Conservation (phyloP, 352 stramenopile genomes). For the Nothophytophthora sp. region DNA sequence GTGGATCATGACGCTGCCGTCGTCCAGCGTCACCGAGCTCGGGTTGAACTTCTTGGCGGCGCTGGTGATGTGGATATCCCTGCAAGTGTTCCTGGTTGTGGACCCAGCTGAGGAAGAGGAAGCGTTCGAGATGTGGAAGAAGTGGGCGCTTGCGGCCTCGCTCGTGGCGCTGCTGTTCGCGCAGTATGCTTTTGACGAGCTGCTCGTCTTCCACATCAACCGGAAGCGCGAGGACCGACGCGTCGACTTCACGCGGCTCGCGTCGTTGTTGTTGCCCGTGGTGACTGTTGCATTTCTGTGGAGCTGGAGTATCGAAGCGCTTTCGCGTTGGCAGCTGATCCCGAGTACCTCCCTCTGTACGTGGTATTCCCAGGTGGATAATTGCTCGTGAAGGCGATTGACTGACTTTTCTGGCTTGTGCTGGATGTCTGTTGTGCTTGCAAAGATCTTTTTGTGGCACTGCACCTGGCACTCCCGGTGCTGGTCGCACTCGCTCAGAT, state of each 20-base stretch:
- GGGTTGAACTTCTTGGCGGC: slow-evolving; percentile 25
- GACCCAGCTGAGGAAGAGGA: background rate
- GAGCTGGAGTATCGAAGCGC: slow-evolving; percentile 10
- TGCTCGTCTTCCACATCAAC: slow-evolving; percentile 42
- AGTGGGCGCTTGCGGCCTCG: slow-evolving; percentile 9
- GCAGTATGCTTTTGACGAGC: slow-evolving; percentile 46
- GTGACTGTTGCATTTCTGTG: background rate
- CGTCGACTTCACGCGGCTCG: slow-evolving; percentile 22
- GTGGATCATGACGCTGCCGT: slow-evolving; percentile 35
- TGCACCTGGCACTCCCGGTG: slow-evolving; percentile 35
- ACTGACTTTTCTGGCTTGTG: background rate
- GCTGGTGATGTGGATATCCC: slow-evolving; percentile 13
- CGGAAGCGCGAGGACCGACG: slow-evolving; percentile 19
- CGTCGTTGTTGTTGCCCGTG: background rate
- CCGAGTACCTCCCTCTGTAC: slow-evolving; percentile 33
- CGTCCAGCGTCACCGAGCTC: slow-evolving; percentile 13
- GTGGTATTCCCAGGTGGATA: slow-evolving; percentile 1
- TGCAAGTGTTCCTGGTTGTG: slow-evolving; percentile 20
- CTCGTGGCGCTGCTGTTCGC: slow-evolving; percentile 37
- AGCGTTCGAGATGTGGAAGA: slow-evolving; percentile 7
- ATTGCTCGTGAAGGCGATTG: too few species aligned
- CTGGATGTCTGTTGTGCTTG: background rate
- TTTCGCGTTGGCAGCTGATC: slow-evolving; percentile 36
- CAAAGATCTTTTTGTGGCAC: slow-evolving; percentile 31
- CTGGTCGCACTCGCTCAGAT: slow-evolving; percentile 36